Percentiles rank a stretch among this genome's conserved stretches.
Conservation (phyloP, 2,329 filamentous ascomycete species). For the Alternaria infectoria region DNA sequence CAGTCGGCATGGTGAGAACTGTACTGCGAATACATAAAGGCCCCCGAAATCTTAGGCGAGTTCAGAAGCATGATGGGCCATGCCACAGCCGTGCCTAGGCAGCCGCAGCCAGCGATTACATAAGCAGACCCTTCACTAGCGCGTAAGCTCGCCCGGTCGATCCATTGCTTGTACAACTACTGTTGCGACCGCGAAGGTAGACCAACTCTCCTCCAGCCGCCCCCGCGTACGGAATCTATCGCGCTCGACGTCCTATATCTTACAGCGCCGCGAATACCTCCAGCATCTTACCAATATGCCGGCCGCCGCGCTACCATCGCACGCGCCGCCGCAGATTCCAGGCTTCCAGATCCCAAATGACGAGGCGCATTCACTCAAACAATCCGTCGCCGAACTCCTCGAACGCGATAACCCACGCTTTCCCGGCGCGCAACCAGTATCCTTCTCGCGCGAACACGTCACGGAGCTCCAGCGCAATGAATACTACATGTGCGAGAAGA, state of each 20-base stretch:
- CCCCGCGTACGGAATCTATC: not conserved
- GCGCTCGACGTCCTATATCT: not conserved
- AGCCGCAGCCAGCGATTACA: not conserved
- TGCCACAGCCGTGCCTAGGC: not conserved
- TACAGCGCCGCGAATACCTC: not conserved
- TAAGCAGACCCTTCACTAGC: constrained; percentile 4
- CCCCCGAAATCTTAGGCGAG: not conserved
- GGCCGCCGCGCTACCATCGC: constrained; percentile 17
- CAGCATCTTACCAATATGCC: constrained; percentile 18
- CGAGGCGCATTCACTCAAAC: constrained; percentile 62
- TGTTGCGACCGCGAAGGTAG: not conserved
- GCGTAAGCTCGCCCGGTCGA: not conserved
- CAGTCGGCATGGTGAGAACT: not conserved
- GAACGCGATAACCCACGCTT: constrained; percentile 71
- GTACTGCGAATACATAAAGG: not conserved
- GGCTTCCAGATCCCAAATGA: constrained; percentile 33
- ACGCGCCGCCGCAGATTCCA: constrained; percentile 44
- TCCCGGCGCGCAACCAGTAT: constrained; percentile 92
- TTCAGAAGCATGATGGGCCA: not conserved
- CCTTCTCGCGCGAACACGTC: constrained; percentile 82
- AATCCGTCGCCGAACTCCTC: constrained; percentile 78
- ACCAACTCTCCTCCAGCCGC: not conserved
- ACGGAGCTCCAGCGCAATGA: constrained; percentile 81
- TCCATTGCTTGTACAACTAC: not conserved
- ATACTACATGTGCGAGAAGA: constrained; percentile 99